These are phyloP conservation scores for Kurtzmaniella cleridarum DNA, from an alignment of 805 yeast species.

Conservation along the genomic window DNA sequence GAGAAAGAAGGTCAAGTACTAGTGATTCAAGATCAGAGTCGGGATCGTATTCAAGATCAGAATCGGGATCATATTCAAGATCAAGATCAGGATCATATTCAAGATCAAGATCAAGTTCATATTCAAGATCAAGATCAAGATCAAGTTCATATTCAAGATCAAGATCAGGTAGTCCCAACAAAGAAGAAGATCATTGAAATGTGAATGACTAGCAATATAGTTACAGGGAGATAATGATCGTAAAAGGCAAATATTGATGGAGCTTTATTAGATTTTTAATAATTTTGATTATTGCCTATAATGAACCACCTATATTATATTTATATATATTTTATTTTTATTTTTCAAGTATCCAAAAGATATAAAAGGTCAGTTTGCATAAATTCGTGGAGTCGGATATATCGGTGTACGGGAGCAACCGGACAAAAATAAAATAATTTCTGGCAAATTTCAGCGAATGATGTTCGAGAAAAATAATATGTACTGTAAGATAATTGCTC, in stretches of 20 bases:
- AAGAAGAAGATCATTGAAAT: too few relatives aligned
- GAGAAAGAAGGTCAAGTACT: background rate
- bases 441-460: too few relatives aligned
- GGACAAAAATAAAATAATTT: too few relatives aligned
- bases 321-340: too few relatives aligned
- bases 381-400: background rate
- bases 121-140: conserved; percentile 1
- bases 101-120: conserved; percentile 1
- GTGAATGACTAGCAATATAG: too few relatives aligned
- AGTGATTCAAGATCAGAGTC: background rate
- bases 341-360: too few relatives aligned
- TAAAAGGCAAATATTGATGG: too few relatives aligned
- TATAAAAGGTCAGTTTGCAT: background rate
- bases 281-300: too few relatives aligned
- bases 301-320: too few relatives aligned
- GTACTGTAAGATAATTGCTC: background rate
- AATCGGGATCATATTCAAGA: background rate
- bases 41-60: background rate
- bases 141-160: conserved; percentile 3
- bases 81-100: background rate
- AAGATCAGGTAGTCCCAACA: background rate
- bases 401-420: background rate
- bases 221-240: too few relatives aligned
- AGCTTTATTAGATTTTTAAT: too few relatives aligned
- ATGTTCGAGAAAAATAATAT: too few relatives aligned